phyloP scores from a whole-genome alignment of 345 rosid genomes.

The Trapa incisa region DNA sequence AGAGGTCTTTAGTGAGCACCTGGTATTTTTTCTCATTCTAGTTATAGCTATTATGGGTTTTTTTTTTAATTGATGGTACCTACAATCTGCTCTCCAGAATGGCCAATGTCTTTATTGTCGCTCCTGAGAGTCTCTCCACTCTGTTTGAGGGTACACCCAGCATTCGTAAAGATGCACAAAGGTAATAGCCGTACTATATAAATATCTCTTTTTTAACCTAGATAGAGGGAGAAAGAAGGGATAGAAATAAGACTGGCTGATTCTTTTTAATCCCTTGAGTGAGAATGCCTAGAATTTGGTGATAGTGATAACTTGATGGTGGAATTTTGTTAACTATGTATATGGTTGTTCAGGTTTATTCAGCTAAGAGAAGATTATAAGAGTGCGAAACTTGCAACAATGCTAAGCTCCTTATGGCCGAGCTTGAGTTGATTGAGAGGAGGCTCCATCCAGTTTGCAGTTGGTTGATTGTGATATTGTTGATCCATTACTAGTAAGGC shows the following conservation, averaged over 20 bases:
- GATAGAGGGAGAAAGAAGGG: neutral
- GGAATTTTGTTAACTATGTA: neutral
- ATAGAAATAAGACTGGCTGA: neutral
- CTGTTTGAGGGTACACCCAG: slow-evolving; percentile 94
- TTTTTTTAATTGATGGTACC: slow-evolving; percentile 4
- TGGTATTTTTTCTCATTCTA: neutral
- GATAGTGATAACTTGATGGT: neutral
- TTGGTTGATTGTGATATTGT: neutral
- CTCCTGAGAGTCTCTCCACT: slow-evolving; percentile 88
- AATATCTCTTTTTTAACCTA: neutral
- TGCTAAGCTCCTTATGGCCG: slow-evolving; percentile 69
- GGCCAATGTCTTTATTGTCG: slow-evolving; percentile 93
- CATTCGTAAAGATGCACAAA: slow-evolving; percentile 83
- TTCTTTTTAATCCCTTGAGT: neutral
- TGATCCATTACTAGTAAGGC: neutral
- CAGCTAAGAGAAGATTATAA: slow-evolving; percentile 93
- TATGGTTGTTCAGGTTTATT: slow-evolving; percentile 49
- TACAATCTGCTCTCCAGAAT: slow-evolving; percentile 34
- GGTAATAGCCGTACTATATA: slow-evolving; percentile 22
- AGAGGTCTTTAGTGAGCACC: slow-evolving; percentile 14
- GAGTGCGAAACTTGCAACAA: slow-evolving; percentile 84
- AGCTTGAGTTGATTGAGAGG: slow-evolving; percentile 16
- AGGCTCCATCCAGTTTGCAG: neutral
- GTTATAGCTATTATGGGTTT: neutral
- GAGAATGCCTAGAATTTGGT: neutral